Percentiles rank a stretch among this genome's conserved stretches.
These are phyloP conservation scores for Polyplosphaeria fusca DNA, from an alignment of 495 filamentous ascomycete genomes.

Conservation along the genomic window DNA sequence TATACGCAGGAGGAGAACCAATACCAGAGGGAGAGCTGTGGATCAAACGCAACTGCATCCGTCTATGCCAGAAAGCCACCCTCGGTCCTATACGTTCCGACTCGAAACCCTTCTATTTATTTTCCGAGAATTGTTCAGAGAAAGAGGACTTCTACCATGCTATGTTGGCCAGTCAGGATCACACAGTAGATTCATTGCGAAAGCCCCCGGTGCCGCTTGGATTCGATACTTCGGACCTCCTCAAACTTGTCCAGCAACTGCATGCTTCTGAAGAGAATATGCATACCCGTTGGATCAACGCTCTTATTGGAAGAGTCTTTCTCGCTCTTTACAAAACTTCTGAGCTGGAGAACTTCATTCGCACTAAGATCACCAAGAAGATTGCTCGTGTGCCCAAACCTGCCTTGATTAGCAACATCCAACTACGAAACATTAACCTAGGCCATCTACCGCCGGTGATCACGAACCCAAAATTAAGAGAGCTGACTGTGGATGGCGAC, in stretches of 20 bases:
- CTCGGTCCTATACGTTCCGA: conserved; percentile 54
- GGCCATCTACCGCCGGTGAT: conserved; percentile 85
- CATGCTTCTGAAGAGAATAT: conserved; percentile 90
- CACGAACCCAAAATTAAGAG: conserved; percentile 83
- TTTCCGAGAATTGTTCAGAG: conserved; percentile 88
- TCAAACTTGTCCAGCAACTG: conserved; percentile 78
- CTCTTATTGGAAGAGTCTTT: conserved; percentile 80
- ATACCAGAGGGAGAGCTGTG: conserved; percentile 91
- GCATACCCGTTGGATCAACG: conserved; percentile 94
- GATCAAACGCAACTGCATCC: conserved; percentile 92
- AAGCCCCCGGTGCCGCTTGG: conserved; percentile 66
- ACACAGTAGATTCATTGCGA: conserved; percentile 53
- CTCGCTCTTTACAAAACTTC: conserved; percentile 81
- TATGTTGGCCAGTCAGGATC: conserved; percentile 78
- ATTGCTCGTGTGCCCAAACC: conserved; percentile 91
- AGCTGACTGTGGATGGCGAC: conserved; percentile 87
- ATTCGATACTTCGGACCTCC: conserved; percentile 81
- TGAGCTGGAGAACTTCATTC: conserved; percentile 72
- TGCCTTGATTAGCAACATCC: conserved; percentile 77
- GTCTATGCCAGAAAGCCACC: conserved; percentile 62
- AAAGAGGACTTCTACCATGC: conserved; percentile 99
- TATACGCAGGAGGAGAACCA: conserved; percentile 71
- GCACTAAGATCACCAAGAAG: conserved; percentile 90
- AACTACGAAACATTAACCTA: conserved; percentile 76
- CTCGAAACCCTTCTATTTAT: conserved; percentile 82